A percentile compares a stretch with the other conserved stretches of the same genome.
Conservation (phyloP, 352 stramenopile genomes). For the Aphanomyces euteiches region DNA sequence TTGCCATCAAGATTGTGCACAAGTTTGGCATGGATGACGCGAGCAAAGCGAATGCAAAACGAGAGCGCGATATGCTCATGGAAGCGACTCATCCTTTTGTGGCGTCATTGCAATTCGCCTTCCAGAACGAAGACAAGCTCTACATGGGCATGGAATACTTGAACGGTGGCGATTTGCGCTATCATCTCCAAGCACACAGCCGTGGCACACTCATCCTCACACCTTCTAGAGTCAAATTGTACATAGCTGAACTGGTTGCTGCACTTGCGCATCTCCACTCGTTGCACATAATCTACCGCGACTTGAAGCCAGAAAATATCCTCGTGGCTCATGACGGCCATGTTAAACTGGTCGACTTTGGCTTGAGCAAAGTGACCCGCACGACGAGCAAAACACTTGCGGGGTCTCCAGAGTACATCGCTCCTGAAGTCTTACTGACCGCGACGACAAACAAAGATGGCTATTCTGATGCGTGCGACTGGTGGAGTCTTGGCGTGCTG, state of each 20-base stretch:
- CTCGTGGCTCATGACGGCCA: conserved; percentile 86
- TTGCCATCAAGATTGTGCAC: conserved; percentile 86
- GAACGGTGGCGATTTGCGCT: conserved; percentile 93
- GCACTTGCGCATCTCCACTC: conserved; percentile 85
- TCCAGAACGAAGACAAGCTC: conserved; percentile 97
- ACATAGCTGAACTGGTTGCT: conserved; percentile 78
- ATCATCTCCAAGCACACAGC: conserved; percentile 53
- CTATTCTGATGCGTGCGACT: conserved; percentile 86
- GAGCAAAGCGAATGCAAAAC: conserved; percentile 73
- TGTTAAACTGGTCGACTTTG: conserved; percentile 88
- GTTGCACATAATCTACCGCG: conserved; percentile 86
- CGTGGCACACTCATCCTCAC: conserved; percentile 64
- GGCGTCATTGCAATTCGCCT: conserved; percentile 95
- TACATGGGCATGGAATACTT: conserved; percentile 99
- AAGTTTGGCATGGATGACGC: conserved; percentile 87
- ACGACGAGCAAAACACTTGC: conserved; percentile 63
- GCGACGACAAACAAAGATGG: conserved; percentile 12
- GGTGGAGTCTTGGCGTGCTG: conserved; percentile 88
- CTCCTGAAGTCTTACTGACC: conserved; percentile 81
- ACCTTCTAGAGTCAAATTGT: conserved; percentile 72
- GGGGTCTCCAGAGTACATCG: conserved; percentile 88
- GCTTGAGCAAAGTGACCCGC: conserved; percentile 76
- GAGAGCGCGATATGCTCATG: conserved; percentile 94
- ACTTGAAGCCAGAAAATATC: conserved; percentile 87
- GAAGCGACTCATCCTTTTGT: conserved; percentile 96